These are phyloP conservation scores for Nakazawaea ishiwadae DNA, from an alignment of 805 yeast genomes.

Conservation along the genomic window DNA sequence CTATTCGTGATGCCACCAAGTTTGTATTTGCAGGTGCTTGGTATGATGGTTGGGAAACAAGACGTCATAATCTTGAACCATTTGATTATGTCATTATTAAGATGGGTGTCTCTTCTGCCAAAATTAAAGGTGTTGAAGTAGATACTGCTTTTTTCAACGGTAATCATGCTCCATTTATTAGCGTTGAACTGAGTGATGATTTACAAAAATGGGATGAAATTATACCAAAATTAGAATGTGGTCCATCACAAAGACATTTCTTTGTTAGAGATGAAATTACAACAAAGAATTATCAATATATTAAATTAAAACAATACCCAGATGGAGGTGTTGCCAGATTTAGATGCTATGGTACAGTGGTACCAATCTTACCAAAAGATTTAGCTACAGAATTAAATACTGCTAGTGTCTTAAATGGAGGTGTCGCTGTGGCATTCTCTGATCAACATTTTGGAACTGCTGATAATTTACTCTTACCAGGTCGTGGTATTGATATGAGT, in stretches of 20 bases:
- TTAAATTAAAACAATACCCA: conserved; percentile 87
- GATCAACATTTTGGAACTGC: conserved; percentile 96
- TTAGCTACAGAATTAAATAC: conserved; percentile 50
- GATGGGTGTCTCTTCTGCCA: conserved; percentile 81
- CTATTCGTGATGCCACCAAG: conserved; percentile 75
- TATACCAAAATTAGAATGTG: conserved; percentile 72
- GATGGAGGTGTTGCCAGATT: conserved; percentile 98
- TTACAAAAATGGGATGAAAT: conserved; percentile 59
- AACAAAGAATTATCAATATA: conserved; percentile 65
- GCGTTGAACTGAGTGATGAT: conserved; percentile 70
- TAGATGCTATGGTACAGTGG: conserved; percentile 80
- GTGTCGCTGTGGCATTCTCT: conserved; percentile 75
- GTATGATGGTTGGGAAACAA: conserved; percentile 99
- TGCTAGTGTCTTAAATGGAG: conserved; percentile 84
- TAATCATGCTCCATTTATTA: conserved; percentile 87
- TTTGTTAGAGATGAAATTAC: conserved; percentile 62
- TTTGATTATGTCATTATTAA: conserved; percentile 85
- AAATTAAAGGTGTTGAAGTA: conserved; percentile 75
- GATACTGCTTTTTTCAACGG: conserved; percentile 96
- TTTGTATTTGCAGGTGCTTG: conserved; percentile 89
- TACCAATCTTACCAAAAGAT: conserved; percentile 60
- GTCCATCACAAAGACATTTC: conserved; percentile 84
- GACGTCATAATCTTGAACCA: conserved; percentile 82
- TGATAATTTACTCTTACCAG: conserved; percentile 84
- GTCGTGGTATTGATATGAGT: conserved; percentile 93